These are phyloP conservation scores for Codiaeum variegatum DNA, from an alignment of 441 rosid species.

Conservation along the genomic window DNA sequence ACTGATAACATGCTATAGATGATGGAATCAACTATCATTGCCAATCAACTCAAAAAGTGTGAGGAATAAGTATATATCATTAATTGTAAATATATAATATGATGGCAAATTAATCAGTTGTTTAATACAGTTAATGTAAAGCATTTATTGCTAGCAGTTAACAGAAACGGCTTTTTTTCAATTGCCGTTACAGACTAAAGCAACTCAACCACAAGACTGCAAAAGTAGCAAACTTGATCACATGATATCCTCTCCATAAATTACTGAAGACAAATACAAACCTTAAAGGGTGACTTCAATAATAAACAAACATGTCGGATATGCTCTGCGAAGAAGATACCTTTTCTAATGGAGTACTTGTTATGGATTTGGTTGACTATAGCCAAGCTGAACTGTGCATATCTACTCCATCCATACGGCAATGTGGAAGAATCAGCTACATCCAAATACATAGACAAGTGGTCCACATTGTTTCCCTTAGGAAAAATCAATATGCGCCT, in stretches of 20 bases:
- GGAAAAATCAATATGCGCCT: slow-evolving; percentile 91
- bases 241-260: neutral
- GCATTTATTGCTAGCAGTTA: neutral
- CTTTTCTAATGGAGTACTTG: slow-evolving; percentile 76
- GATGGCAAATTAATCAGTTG: neutral
- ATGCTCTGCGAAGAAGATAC: slow-evolving; percentile 31
- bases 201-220: neutral
- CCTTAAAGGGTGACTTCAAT: neutral
- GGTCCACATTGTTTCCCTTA: slow-evolving; percentile 93
- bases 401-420: slow-evolving; percentile 95
- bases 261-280: neutral
- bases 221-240: slow-evolving; percentile 5
- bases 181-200: neutral
- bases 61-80: neutral
- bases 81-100: neutral
- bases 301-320: slow-evolving; percentile 6
- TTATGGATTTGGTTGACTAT: slow-evolving; percentile 69
- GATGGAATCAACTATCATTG: slow-evolving; percentile 2
- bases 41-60: neutral
- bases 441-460: slow-evolving; percentile 88
- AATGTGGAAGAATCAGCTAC: slow-evolving; percentile 73
- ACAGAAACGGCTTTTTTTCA: neutral
- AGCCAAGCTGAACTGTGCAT: slow-evolving; percentile 79
- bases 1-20: neutral
- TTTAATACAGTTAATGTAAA: neutral